Evolutionary conservation across 2,329 filamentous ascomycete species (phyloP), one percentile per base, ranked within the genome.

Genomic region (Neofusicoccum laricinum): DNA sequence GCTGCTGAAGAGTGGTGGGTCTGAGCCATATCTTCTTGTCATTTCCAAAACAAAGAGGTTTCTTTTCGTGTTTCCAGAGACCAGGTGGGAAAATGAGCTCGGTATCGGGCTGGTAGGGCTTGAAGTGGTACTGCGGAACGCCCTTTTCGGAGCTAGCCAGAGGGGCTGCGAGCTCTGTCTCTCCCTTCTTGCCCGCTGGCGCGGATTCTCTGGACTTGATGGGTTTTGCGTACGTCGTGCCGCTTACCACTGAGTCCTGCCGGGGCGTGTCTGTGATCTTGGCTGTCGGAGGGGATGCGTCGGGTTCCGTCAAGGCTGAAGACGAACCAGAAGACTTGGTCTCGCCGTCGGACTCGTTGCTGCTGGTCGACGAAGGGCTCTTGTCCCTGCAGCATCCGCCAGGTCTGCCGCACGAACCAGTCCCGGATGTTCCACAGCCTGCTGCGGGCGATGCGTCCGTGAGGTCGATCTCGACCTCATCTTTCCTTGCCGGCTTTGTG

Each of bases 11-110:
- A 0, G 90, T 97, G 30, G 92, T 90, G 0, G 94, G 95, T 14
- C 94, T 85, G 74, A 93, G 95, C 94, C 95, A 98, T 70, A 85
- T 88, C 81, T 97, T 97, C 67, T 88, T 86, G 79, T 96, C 96
- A 76, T 97, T 97, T 4, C 94, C 94, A 77, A 97, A 95, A 0
- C 90, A 89, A 34, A 98, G 77, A 0, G 94, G 89, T 66, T 84
- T 88, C 71, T 92, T 88, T 49, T 92, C 85, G 70, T 96, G 88
- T 74, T 91, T 95, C 73, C 89, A 91, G 15, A 98, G 81, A 0
- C 88, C 81, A 0, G 93, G 90, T 1, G 94, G 94, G 75, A 97
- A 98, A 65, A 98, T 98, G 65, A 98, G 85, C 74, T 98, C 91
- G 0, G 93, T 96, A 55, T 95, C 90, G 2, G 92, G 90, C 43